Evolutionary conservation across 768 basidiomycete genomes (phyloP).

Genomic region (Russula earlei): DNA sequence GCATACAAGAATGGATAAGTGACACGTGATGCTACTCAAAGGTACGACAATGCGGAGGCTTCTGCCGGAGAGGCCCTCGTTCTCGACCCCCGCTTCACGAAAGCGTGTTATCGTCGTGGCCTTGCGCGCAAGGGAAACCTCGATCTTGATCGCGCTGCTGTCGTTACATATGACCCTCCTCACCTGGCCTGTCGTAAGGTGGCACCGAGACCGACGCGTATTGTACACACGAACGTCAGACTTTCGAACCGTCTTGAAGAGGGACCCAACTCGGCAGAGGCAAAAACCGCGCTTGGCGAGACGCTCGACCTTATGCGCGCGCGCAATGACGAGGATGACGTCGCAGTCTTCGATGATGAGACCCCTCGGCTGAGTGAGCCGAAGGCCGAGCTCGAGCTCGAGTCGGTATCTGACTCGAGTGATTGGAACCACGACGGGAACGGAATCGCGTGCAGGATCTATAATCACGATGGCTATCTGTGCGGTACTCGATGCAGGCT

Average conservation of each 20-base stretch:
- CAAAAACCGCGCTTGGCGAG: slow-evolving; percentile 17
- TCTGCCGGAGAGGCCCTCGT: background rate
- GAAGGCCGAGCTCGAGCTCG: slow-evolving; percentile 30
- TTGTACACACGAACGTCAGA: too few species aligned
- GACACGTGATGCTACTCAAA: background rate
- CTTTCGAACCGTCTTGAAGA: slow-evolving; percentile 17
- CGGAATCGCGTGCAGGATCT: slow-evolving; percentile 43
- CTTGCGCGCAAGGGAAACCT: slow-evolving; percentile 27
- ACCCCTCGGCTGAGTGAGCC: slow-evolving; percentile 24
- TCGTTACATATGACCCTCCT: slow-evolving; percentile 18
- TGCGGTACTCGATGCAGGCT: slow-evolving; percentile 35
- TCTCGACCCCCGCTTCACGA: slow-evolving; percentile 25
- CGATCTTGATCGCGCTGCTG: slow-evolving; percentile 18
- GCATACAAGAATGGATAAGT: background rate
- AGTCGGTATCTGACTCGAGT: slow-evolving; percentile 42
- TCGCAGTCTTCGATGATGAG: slow-evolving; percentile 16
- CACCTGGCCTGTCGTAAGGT: background rate
- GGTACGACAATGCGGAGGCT: background rate
- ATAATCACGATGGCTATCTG: slow-evolving; percentile 45
- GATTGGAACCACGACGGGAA: slow-evolving; percentile 46
- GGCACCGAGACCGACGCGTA: too few species aligned
- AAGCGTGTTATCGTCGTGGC: slow-evolving; percentile 30
- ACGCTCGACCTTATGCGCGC: background rate
- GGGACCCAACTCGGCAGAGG: slow-evolving; percentile 25
- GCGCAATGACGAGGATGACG: background rate